Conservation (phyloP, 2,329 filamentous ascomycete genomes). For the Fusarium temperatum region DNA sequence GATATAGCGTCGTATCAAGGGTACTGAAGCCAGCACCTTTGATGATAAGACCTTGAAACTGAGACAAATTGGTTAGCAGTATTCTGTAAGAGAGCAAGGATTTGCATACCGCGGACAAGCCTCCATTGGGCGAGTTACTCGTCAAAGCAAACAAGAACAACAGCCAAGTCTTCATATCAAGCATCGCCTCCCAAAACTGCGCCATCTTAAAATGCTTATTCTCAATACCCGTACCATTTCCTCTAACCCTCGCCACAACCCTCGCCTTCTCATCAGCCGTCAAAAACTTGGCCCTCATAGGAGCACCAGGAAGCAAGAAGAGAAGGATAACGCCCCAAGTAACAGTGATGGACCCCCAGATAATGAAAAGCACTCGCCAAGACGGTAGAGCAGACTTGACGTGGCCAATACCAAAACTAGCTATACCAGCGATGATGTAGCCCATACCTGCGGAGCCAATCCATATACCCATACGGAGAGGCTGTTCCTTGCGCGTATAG, state of each 20-base stretch:
- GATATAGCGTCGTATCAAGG: constrained; percentile 21
- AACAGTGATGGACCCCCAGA: constrained; percentile 40
- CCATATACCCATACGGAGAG: constrained; percentile 34
- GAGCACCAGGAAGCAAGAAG: constrained; percentile 62
- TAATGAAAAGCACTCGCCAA: constrained; percentile 26
- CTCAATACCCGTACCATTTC: constrained; percentile 61
- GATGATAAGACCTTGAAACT: constrained; percentile 40
- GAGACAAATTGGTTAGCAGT: constrained; percentile 11
- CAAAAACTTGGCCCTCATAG: constrained; percentile 60
- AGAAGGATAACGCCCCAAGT: constrained; percentile 65
- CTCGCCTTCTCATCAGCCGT: constrained; percentile 55
- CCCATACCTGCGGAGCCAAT: constrained; percentile 25
- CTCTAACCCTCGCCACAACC: constrained; percentile 58
- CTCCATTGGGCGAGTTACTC: constrained; percentile 66
- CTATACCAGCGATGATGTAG: constrained; percentile 32
- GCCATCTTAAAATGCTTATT: constrained; percentile 60
- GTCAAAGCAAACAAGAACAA: constrained; percentile 62
- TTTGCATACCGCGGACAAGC: constrained; percentile 38
- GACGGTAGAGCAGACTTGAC: constrained; percentile 12
- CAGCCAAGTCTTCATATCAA: constrained; percentile 68
- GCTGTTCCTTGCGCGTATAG: constrained; percentile 29
- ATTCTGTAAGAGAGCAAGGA: rapidly evolving
- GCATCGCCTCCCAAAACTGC: constrained; percentile 57
- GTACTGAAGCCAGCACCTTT: constrained; percentile 34
- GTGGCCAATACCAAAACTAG: constrained; percentile 34